phyloP scores from a whole-genome alignment of 805 yeast species.

The Candida montana region DNA sequence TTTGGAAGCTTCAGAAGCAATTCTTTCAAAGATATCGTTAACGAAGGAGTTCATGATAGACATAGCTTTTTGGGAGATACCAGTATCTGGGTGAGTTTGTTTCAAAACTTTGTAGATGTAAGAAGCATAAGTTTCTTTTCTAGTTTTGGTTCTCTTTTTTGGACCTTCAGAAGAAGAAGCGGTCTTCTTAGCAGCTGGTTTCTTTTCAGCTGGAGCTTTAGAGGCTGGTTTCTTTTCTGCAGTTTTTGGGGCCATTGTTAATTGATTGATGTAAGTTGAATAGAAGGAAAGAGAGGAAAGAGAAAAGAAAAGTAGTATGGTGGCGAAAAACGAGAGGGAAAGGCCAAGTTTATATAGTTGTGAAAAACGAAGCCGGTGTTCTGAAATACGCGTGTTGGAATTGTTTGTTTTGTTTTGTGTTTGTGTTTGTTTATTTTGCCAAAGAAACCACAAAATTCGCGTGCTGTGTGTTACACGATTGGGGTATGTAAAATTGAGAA shows the following conservation, averaged over 20 bases:
- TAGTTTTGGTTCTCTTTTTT: constrained; percentile 90
- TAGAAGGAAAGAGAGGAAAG: constrained; percentile 1
- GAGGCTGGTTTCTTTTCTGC: constrained; percentile 70
- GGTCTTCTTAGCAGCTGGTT: constrained; percentile 89
- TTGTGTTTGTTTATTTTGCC: not conserved
- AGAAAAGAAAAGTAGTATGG: constrained; percentile 1
- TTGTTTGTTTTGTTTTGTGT: not conserved
- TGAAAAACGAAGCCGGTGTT: not conserved
- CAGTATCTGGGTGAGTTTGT: constrained; percentile 98
- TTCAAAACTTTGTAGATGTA: constrained; percentile 96
- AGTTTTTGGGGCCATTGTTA: constrained; percentile 54
- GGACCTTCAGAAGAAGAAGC: constrained; percentile 70
- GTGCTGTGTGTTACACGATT: constrained; percentile 11
- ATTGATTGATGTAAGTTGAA: constrained; percentile 8
- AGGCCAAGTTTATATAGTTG: constrained; percentile 12
- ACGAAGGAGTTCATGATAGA: constrained; percentile 97
- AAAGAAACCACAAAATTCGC: not conserved
- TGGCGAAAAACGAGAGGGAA: constrained; percentile 11
- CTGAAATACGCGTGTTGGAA: not conserved
- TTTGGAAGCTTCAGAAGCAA: constrained; percentile 96
- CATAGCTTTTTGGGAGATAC: constrained; percentile 98
- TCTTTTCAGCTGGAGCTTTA: constrained; percentile 96
- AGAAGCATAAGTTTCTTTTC: constrained; percentile 97
- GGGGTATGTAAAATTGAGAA: constrained; percentile 5
- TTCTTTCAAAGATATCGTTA: constrained; percentile 96